A percentile compares a stretch with the other conserved stretches of the same genome.
phyloP scores from a whole-genome alignment of 2,329 filamentous ascomycete species.

The Alternaria ventricosa region DNA sequence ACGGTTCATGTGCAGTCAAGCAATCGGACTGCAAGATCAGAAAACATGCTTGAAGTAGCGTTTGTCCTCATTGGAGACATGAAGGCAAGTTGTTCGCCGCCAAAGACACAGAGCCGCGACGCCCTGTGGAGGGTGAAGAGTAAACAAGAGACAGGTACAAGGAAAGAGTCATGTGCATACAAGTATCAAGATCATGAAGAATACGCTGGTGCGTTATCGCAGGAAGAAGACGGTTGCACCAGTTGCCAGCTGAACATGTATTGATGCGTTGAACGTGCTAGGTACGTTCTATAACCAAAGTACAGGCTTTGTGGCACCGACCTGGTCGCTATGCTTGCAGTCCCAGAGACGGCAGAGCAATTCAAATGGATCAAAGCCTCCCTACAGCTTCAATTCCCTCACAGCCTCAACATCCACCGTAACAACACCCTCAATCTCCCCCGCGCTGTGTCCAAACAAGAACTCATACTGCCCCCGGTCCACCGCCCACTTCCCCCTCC shows the following conservation, averaged over 20 bases:
- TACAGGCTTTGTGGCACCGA: not conserved
- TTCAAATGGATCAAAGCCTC: not conserved
- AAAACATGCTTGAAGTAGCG: not conserved
- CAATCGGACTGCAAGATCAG: not conserved
- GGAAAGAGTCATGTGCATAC: not conserved
- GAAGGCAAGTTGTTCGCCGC: too few relatives aligned
- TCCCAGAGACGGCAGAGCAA: not conserved
- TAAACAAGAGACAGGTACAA: too few relatives aligned
- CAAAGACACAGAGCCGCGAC: too few relatives aligned
- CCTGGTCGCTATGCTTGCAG: not conserved
- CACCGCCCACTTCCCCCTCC: constrained; percentile 34
- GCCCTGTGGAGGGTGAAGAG: too few relatives aligned
- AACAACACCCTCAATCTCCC: constrained; percentile 33
- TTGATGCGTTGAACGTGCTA: not conserved
- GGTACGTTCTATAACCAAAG: not conserved
- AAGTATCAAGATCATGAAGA: not conserved
- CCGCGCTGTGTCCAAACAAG: constrained; percentile 40
- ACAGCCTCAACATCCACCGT: constrained; percentile 29
- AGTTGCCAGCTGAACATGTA: not conserved
- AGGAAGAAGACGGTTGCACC: not conserved
- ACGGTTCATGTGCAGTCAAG: not conserved
- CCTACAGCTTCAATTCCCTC: constrained; percentile 19
- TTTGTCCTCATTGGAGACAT: not conserved
- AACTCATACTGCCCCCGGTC: constrained; percentile 41
- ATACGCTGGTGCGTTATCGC: too few relatives aligned